Base-by-base conservation (phyloP, 768 basidiomycete species). In the Amanita thiersii region DNA sequence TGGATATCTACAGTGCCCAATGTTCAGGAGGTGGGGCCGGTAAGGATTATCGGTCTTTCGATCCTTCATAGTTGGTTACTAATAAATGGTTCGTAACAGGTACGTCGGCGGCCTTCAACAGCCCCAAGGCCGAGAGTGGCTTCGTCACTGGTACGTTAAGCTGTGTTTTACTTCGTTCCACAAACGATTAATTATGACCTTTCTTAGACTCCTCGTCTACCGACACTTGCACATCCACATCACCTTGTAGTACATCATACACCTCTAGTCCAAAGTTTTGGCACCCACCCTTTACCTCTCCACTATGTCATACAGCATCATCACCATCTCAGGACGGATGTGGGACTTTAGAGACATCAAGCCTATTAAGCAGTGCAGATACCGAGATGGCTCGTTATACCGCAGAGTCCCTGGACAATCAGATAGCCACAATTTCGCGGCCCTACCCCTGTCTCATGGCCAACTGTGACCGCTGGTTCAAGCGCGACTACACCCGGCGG, bases 381-480 rank as follows among this genome's bases (percentile, higher is more conserved):
- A n/a, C n/a, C n/a, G n/a, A n/a, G n/a, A n/a, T n/a, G n/a, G n/a
- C n/a, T n/a, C n/a, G n/a, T n/a, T n/a, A n/a, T n/a, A n/a, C n/a
- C n/a, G n/a, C n/a, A n/a, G n/a, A n/a, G n/a, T n/a, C n/a, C n/a
- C n/a, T n/a, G n/a, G n/a, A n/a, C n/a, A n/a, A n/a, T n/a, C n/a
- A n/a, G n/a, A n/a, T n/a, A n/a, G n/a, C n/a, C n/a, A n/a, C n/a
- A n/a, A n/a, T n/a, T 28, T 35, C 33, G 8, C 6, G 33, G 19
- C 33, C 33, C 8, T 35, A 35, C 15, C 33, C n/a, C 7, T 35
- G 33, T 15, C 17, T 35, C 8, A 17, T 17, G 7, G 8, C 33
- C 8, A 15, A 35, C 19, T 35, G 33, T 15, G 33, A 35, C 17
- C 33, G 33, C 6, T 35, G 33, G 33, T 35, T 35, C 33, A 35